phyloP scores from a whole-genome alignment of 2,329 filamentous ascomycete species.

The Pezizomycotina sp. region DNA sequence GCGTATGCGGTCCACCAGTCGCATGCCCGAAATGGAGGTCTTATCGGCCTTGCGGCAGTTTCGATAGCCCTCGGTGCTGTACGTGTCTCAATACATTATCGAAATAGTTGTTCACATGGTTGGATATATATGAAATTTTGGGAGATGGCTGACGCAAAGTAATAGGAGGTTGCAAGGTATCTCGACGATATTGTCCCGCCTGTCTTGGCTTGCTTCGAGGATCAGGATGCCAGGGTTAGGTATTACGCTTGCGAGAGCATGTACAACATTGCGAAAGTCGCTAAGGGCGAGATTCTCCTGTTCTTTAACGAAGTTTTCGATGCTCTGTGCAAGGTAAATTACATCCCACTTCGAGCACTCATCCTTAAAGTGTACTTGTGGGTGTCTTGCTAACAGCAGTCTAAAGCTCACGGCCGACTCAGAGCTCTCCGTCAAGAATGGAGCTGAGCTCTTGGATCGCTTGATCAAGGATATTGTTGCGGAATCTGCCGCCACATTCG shows the following conservation, averaged over 20 bases:
- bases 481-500: conserved; percentile 45
- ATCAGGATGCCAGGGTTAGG: conserved; percentile 87
- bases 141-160: conserved; percentile 22
- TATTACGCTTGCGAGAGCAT: conserved; percentile 99
- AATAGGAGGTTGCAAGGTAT: conserved; percentile 75
- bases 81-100: conserved; percentile 31
- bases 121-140: conserved; percentile 1
- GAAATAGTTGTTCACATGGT: conserved; percentile 11
- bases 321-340: conserved; percentile 72
- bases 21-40: conserved; percentile 84
- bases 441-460: conserved; percentile 83
- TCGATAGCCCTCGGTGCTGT: conserved; percentile 88
- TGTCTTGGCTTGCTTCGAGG: conserved; percentile 89
- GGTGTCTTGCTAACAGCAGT: conserved; percentile 6
- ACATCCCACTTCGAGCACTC: too few relatives aligned
- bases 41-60: conserved; percentile 88
- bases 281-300: conserved; percentile 87
- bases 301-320: conserved; percentile 99
- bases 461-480: conserved; percentile 40
- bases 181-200: conserved; percentile 88
- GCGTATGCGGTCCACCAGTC: conserved; percentile 95
- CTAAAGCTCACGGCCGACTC: conserved; percentile 78
- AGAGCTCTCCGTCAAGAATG: conserved; percentile 94
- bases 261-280: conserved; percentile 99
- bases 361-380: background rate